Percentiles rank a stretch among this genome's conserved stretches.
Conservation (phyloP, 108 stramenopile species). For the Bacterosira constricta region DNA sequence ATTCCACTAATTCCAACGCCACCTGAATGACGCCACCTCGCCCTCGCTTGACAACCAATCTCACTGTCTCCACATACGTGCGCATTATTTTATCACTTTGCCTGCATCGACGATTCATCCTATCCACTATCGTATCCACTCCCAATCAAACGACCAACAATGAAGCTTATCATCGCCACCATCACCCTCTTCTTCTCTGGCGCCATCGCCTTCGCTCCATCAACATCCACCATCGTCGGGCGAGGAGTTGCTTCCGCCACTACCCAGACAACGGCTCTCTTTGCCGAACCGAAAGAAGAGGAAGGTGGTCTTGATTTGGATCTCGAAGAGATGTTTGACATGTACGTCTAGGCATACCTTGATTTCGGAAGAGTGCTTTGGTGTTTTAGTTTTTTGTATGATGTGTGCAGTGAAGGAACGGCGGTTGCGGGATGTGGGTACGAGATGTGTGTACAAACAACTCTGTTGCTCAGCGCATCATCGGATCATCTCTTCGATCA, state of each 20-base stretch:
- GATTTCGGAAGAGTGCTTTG: background rate
- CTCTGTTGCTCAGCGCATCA: no score
- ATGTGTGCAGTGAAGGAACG: no score
- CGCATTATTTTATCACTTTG: no score
- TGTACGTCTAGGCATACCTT: slow-evolving; percentile 3
- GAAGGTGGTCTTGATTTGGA: slow-evolving; percentile 77
- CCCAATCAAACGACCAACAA: slow-evolving; percentile 20
- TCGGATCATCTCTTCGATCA: no score
- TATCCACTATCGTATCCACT: background rate
- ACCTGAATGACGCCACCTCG: no score
- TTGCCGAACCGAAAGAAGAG: slow-evolving; percentile 60
- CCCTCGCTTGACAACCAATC: no score
- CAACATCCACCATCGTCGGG: slow-evolving; percentile 7
- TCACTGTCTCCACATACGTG: no score
- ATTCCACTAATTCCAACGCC: no score
- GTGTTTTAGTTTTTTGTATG: background rate
- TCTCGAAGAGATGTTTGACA: slow-evolving; percentile 83
- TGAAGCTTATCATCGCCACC: slow-evolving; percentile 57
- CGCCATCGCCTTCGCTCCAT: slow-evolving; percentile 59
- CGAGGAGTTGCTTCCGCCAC: background rate
- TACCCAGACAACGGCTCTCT: slow-evolving; percentile 29
- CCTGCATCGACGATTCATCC: no score
- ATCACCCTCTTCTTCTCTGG: slow-evolving; percentile 34
- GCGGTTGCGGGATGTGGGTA: no score
- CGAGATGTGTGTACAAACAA: no score